phyloP scores from a whole-genome alignment of 2,329 filamentous ascomycete genomes.

The Trichoderma brevicompactum region DNA sequence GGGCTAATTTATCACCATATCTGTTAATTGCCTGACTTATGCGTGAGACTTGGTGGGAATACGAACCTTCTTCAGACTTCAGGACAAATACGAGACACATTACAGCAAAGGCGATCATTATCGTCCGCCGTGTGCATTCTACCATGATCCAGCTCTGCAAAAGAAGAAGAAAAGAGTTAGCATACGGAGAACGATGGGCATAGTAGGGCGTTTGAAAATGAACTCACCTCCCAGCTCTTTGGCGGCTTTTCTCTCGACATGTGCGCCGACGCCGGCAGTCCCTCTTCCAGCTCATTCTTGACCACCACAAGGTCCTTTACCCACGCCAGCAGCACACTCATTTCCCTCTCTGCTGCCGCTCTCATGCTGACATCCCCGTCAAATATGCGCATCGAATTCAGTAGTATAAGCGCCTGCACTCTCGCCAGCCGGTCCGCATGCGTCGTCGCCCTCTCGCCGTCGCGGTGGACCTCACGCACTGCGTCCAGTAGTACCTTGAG shows the following conservation, averaged over 20 bases:
- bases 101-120: slow-evolving; percentile 42
- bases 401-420: slow-evolving; percentile 48
- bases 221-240: slow-evolving; percentile 48
- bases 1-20: slow-evolving; percentile 38
- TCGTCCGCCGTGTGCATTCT: slow-evolving; percentile 48
- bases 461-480: slow-evolving; percentile 43
- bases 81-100: slow-evolving; percentile 44
- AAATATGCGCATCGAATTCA: slow-evolving; percentile 50
- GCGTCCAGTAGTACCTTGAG: slow-evolving; percentile 47
- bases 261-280: slow-evolving; percentile 32
- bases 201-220: neutral
- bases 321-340: slow-evolving; percentile 45
- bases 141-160: slow-evolving; percentile 48
- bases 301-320: slow-evolving; percentile 41
- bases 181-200: neutral
- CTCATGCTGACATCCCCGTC: slow-evolving; percentile 49
- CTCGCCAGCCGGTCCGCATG: slow-evolving; percentile 48
- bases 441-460: slow-evolving; percentile 40
- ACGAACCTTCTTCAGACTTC: slow-evolving; percentile 41
- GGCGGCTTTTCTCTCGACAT: slow-evolving; percentile 43
- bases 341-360: slow-evolving; percentile 48
- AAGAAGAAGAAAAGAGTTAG: neutral
- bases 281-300: slow-evolving; percentile 42
- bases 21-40: slow-evolving; percentile 31
- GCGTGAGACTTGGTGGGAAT: neutral